phyloP scores from a whole-genome alignment of 208 protist genomes.

The Trypanosoma theileri region DNA sequence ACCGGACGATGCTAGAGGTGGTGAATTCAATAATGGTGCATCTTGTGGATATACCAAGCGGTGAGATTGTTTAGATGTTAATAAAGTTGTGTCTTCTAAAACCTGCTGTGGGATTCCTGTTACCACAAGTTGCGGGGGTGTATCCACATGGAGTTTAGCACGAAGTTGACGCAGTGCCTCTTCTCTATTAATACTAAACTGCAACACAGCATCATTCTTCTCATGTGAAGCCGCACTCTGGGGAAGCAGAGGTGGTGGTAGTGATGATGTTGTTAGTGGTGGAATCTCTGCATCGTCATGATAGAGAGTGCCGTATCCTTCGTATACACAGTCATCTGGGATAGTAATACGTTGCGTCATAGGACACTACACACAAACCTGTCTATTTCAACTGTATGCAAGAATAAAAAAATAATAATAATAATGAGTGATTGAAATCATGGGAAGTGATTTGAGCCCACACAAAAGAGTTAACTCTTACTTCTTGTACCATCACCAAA shows the following conservation, averaged over 20 bases:
- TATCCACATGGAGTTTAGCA: constrained; percentile 29
- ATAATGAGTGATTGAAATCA: too few relatives aligned
- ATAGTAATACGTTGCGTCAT: constrained; percentile 12
- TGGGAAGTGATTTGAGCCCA: too few relatives aligned
- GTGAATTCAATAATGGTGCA: not conserved
- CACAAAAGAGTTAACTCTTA: too few relatives aligned
- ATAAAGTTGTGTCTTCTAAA: not conserved
- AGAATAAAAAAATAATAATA: too few relatives aligned
- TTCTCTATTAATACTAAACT: constrained; percentile 6
- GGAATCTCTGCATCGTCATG: constrained; percentile 2
- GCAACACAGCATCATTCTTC: not conserved
- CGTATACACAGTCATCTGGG: constrained; percentile 21
- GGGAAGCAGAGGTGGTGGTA: not conserved
- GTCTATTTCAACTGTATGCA: too few relatives aligned
- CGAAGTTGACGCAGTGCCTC: constrained; percentile 42
- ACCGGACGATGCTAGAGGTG: constrained; percentile 1
- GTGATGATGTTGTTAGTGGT: too few relatives aligned
- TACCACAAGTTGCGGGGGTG: constrained; percentile 17
- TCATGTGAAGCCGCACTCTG: not conserved
- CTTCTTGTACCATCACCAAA: too few relatives aligned
- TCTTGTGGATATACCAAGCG: not conserved
- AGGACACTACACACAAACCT: not conserved
- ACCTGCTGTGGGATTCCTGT: not conserved
- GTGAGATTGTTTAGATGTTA: not conserved
- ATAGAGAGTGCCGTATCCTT: constrained; percentile 26